Evolutionary conservation across 495 filamentous ascomycete species (phyloP).

Genomic region (Podospora pseudocomata): DNA sequence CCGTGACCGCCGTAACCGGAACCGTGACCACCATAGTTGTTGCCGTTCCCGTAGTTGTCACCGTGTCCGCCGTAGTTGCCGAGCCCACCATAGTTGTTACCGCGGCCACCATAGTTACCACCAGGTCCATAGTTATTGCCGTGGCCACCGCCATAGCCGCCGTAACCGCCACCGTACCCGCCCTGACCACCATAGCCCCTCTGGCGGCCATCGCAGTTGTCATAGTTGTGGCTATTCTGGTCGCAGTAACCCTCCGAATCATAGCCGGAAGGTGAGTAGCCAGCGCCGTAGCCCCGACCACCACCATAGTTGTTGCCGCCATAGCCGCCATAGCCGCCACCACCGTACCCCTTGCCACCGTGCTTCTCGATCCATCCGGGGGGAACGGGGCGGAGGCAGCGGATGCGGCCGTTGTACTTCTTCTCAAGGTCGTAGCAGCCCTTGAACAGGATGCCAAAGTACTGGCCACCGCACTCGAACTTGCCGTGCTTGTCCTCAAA

Average conservation of each 20-base stretch:
- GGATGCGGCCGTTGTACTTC: conserved; percentile 18
- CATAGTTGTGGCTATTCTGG: background rate
- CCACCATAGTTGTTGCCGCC: background rate
- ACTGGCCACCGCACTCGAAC: conserved; percentile 19
- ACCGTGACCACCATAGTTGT: background rate
- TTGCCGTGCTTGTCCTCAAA: conserved; percentile 13
- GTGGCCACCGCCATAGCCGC: background rate
- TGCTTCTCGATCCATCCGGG: conserved; percentile 16
- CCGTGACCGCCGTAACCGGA: conserved; percentile 5
- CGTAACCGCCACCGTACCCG: too few species aligned
- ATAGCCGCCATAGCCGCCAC: background rate
- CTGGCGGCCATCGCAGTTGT: conserved; percentile 1
- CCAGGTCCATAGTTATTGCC: too few species aligned
- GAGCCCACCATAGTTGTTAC: background rate
- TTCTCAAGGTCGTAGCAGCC: conserved; percentile 21
- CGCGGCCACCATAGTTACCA: conserved; percentile 2
- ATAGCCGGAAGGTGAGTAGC: conserved; percentile 13
- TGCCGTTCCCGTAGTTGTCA: background rate
- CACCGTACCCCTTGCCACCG: conserved; percentile 1
- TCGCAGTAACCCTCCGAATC: conserved; percentile 4
- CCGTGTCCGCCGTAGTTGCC: conserved; percentile 3
- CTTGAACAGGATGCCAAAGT: conserved; percentile 17
- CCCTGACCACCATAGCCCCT: background rate
- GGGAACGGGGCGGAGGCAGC: conserved; percentile 22
- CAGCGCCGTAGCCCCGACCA: background rate